These are phyloP conservation scores for Neurospora sp. DNA, from an alignment of 495 filamentous ascomycete genomes.

Conservation along the genomic window DNA sequence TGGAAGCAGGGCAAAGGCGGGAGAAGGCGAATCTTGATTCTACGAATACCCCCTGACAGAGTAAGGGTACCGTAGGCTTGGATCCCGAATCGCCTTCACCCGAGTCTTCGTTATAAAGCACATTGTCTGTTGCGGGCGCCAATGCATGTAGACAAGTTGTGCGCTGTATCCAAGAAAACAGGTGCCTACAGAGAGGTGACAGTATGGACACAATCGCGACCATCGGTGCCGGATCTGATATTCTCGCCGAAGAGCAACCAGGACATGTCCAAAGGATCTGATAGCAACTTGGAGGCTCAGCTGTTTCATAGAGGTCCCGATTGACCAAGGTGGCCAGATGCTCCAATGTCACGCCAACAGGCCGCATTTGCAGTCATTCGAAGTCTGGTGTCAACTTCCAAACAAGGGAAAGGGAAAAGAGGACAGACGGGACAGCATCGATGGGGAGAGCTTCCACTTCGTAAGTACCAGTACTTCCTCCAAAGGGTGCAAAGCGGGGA, in stretches of 20 bases:
- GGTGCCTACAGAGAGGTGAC: no score
- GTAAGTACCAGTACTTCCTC: neutral
- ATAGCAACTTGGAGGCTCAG: neutral
- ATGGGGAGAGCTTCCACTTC: neutral
- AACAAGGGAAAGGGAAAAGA: conserved; percentile 4
- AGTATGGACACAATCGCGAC: neutral
- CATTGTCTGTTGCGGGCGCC: neutral
- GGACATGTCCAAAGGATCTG: neutral
- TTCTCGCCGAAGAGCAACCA: neutral
- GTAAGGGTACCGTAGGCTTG: neutral
- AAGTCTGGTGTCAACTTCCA: neutral
- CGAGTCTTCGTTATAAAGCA: neutral
- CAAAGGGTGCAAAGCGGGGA: conserved; percentile 12
- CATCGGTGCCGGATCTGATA: neutral
- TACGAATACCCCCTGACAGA: neutral
- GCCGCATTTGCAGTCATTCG: neutral
- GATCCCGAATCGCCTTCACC: neutral
- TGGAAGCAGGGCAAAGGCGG: neutral
- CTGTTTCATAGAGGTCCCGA: neutral
- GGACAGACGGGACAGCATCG: conserved; percentile 17
- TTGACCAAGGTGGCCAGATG: neutral
- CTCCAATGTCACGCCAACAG: neutral
- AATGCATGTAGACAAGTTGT: neutral
- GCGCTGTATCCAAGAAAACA: no score
- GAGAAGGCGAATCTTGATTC: neutral